Base-by-base conservation (phyloP, 2,329 filamentous ascomycete genomes). In the Microdochium paspali region DNA sequence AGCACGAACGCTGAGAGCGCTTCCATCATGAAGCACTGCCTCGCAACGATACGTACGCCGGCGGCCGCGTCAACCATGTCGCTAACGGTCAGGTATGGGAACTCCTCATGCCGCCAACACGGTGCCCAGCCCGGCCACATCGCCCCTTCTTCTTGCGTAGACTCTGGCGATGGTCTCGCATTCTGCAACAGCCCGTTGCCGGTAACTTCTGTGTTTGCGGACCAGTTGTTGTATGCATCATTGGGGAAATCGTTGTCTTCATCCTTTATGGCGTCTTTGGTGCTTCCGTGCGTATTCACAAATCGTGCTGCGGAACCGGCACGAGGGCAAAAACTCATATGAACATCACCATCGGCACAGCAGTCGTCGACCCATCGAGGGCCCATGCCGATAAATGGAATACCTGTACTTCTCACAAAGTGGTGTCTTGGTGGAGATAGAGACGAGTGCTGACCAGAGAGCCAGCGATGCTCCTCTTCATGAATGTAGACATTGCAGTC, bases 31-130 rank as follows among this genome's bases (percentile, higher is more conserved):
- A 75, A 75, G 56, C 70, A 73, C 50, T 69, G 66, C 4, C 70
- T 57, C 3, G 72, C 73, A 30, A 64, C 65, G 52, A 75, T 60
- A 15, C 66, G 58, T 18, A 76, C 66, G 0, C 72, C 72, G 0
- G 74, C 73, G 0, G 53, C 53, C 2, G 56, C 55, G 50, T 78
- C 74, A 15, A 68, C 63, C 45, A 67, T 66, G 48, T 75, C 66
- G 30, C 66, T 60, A 13, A 76, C 63, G 2, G 71, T 76, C 10
- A 76, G 58, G 54, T 71, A 74, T 0, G 74, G 74, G 46, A 74
- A 76, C 49, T 72, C 68, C 54, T 76, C 69, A 58, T 78, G 74
- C 18, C 74, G 68, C 74, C 74, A 78, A 60, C 74, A 78, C 2
- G 74, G 72, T 13, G 68, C 67, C 45, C 56, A 56, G 1, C 58